Percentiles rank a stretch among this genome's conserved stretches.
These are phyloP conservation scores for Solanum bulbocastanum DNA, from an alignment of 257 asterid genomes.

Conservation along the genomic window DNA sequence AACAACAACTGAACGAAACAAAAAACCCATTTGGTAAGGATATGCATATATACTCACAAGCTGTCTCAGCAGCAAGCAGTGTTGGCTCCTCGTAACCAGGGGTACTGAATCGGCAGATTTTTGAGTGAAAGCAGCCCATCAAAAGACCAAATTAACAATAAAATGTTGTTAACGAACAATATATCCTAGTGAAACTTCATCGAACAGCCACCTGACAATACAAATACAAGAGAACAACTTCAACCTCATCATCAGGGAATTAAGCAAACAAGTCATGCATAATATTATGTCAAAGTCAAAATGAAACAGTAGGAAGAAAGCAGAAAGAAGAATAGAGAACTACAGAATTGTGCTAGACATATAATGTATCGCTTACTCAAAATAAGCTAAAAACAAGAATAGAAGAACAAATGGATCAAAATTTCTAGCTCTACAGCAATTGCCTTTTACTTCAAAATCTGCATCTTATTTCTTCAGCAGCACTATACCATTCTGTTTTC, in stretches of 20 bases:
- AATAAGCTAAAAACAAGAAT: background rate
- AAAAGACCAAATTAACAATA: background rate
- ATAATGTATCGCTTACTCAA: background rate
- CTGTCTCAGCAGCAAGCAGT: conserved; percentile 82
- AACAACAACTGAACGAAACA: background rate
- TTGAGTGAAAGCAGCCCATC: conserved; percentile 81
- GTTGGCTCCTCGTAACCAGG: conserved; percentile 85
- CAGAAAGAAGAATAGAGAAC: background rate
- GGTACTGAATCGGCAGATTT: conserved; percentile 9
- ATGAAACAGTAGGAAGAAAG: background rate
- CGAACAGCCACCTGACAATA: background rate
- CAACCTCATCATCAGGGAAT: background rate
- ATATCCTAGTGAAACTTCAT: conserved; percentile 9
- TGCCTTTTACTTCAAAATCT: background rate
- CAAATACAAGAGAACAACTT: background rate
- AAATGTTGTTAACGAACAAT: conserved; percentile 5
- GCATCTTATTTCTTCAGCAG: background rate
- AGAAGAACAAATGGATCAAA: background rate
- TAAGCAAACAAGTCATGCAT: background rate
- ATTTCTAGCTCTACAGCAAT: background rate
- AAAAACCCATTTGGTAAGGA: background rate
- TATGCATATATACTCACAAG: conserved; percentile 58
- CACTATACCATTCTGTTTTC: background rate
- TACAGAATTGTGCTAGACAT: background rate
- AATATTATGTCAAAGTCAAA: background rate